These are phyloP conservation scores for Casuarina glauca DNA, from an alignment of 306 rosid genomes.

Conservation along the genomic window DNA sequence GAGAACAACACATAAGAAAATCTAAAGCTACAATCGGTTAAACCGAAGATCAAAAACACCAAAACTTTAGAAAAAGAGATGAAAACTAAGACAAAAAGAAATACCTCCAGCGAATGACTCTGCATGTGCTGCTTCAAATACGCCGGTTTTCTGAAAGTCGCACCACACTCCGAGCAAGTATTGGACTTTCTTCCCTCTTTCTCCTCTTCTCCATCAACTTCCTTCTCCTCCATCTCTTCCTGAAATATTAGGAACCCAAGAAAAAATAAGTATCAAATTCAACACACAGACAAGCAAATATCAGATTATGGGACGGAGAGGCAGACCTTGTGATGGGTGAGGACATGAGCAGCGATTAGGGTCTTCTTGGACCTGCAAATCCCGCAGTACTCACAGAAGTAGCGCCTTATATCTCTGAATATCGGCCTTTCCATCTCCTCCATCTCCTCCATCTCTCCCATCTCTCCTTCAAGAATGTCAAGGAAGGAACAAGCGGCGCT, in stretches of 20 bases:
- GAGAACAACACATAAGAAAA: neutral
- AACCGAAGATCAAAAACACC: neutral
- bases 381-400: conserved; percentile 59
- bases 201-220: conserved; percentile 27
- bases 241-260: conserved; percentile 6
- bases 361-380: conserved; percentile 68
- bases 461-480: neutral
- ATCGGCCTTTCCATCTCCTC: conserved; percentile 38
- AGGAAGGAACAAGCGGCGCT: no score
- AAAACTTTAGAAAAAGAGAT: no score
- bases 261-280: neutral
- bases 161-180: conserved; percentile 71
- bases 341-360: conserved; percentile 57
- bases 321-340: conserved; percentile 64
- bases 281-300: neutral
- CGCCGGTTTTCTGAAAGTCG: conserved; percentile 67
- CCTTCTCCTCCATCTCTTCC: conserved; percentile 52
- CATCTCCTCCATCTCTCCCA: conserved; percentile 35
- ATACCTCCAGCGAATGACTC: conserved; percentile 85
- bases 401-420: conserved; percentile 55
- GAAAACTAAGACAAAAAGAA: neutral
- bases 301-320: neutral
- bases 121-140: conserved; percentile 76
- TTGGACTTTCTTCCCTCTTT: conserved; percentile 31
- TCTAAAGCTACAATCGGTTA: neutral